Conservation (phyloP, 345 rosid genomes). For the Dimocarpus longan region DNA sequence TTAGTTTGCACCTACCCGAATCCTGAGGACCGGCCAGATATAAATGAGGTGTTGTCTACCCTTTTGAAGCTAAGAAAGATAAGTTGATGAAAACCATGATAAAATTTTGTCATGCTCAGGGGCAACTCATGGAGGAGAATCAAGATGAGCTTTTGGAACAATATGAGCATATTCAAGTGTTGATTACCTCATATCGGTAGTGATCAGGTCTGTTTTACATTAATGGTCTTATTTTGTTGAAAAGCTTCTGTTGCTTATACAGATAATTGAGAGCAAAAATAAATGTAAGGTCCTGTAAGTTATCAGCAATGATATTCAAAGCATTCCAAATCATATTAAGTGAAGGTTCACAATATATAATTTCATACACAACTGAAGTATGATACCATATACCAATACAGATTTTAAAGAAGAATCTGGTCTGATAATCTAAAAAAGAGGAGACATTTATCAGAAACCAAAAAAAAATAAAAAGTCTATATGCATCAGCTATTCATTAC, state of each 20-base stretch:
- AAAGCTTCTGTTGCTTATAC: neutral
- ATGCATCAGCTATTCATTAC: no score
- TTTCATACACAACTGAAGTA: neutral
- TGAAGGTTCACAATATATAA: neutral
- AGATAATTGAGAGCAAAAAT: neutral
- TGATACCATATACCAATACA: neutral
- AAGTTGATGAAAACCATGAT: neutral
- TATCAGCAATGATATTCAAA: conserved; percentile 3
- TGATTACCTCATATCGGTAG: neutral
- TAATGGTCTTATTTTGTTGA: neutral
- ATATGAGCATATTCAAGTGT: neutral
- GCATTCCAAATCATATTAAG: neutral
- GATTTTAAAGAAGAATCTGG: neutral
- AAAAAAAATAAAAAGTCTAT: no score
- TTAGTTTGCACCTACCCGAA: conserved; percentile 57
- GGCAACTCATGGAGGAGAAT: neutral
- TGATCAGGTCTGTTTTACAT: neutral
- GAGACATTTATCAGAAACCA: no score
- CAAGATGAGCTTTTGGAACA: no score
- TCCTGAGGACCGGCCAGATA: conserved; percentile 66
- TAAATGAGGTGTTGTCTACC: conserved; percentile 57
- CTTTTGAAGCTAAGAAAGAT: conserved; percentile 46
- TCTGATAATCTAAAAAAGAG: no score
- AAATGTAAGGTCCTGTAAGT: neutral
- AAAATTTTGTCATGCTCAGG: neutral